Conservation (phyloP, 495 filamentous ascomycete species). For the Mytilinidion resinicola region DNA sequence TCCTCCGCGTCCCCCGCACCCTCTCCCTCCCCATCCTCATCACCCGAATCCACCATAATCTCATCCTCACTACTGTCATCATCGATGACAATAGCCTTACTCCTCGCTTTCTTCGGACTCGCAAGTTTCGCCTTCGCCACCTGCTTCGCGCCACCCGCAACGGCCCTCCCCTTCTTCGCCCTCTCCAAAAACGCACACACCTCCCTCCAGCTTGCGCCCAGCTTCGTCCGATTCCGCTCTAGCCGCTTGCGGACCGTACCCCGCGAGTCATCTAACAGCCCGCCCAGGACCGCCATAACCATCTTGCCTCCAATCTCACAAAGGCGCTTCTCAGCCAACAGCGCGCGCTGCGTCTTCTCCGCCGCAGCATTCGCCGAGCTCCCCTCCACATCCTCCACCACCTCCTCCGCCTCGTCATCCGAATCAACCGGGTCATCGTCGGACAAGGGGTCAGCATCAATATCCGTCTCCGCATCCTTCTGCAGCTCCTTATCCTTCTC, state of each 20-base stretch:
- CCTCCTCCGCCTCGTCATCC: conserved; percentile 41
- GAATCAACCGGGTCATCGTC: conserved; percentile 38
- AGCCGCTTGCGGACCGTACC: conserved; percentile 41
- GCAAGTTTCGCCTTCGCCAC: conserved; percentile 34
- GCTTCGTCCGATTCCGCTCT: conserved; percentile 50
- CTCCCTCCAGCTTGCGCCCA: conserved; percentile 71
- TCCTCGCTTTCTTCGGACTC: conserved; percentile 22
- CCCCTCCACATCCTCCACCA: conserved; percentile 30
- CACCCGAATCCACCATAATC: conserved; percentile 29
- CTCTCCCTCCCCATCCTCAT: conserved; percentile 26
- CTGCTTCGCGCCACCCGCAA: conserved; percentile 29
- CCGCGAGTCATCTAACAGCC: conserved; percentile 56
- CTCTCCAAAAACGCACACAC: conserved; percentile 68
- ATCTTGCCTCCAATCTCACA: conserved; percentile 80
- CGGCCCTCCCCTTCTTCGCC: conserved; percentile 35
- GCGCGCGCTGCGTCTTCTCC: conserved; percentile 42
- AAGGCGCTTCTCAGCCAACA: conserved; percentile 71
- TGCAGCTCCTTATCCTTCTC: conserved; percentile 62
- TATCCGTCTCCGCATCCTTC: conserved; percentile 55
- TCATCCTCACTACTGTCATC: conserved; percentile 40
- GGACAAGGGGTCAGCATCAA: conserved; percentile 55
- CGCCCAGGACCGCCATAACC: conserved; percentile 67
- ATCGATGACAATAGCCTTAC: conserved; percentile 24
- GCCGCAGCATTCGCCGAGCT: neutral
- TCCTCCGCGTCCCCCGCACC: neutral